These are phyloP conservation scores for Cucumis hystrix DNA, from an alignment of 306 rosid genomes.

Conservation along the genomic window DNA sequence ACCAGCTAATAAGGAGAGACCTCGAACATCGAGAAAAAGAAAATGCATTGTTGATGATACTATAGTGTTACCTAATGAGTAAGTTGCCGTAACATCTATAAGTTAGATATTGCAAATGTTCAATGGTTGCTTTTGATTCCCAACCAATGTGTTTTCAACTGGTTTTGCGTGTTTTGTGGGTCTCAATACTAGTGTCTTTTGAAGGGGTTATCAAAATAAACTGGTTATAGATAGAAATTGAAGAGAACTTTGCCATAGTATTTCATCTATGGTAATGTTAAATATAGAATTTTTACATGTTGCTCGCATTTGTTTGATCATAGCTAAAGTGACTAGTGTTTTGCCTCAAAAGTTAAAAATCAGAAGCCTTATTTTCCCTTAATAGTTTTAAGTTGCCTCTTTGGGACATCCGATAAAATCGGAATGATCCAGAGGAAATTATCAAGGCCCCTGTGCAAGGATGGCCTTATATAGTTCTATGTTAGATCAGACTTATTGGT, in stretches of 20 bases:
- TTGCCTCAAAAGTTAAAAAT: neutral
- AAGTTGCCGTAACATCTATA: slow-evolving; percentile 15
- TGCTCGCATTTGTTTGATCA: neutral
- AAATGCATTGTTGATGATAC: slow-evolving; percentile 35
- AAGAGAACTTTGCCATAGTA: neutral
- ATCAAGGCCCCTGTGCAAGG: too few species aligned
- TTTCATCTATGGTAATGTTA: neutral
- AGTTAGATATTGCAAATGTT: neutral
- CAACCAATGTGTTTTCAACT: neutral
- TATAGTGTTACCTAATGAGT: slow-evolving; percentile 39
- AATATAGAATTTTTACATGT: neutral
- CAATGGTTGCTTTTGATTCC: neutral
- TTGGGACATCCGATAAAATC: too few species aligned
- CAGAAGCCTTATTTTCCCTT: neutral
- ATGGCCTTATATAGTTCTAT: neutral
- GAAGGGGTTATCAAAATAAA: neutral
- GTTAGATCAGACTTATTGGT: neutral
- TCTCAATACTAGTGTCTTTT: neutral
- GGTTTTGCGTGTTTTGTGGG: neutral
- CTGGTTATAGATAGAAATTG: neutral
- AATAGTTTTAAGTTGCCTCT: too few species aligned
- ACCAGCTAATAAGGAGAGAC: slow-evolving; percentile 36
- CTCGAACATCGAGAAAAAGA: slow-evolving; percentile 41
- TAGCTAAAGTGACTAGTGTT: neutral
- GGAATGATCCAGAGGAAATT: too few species aligned